Evolutionary conservation across 352 stramenopile species (phyloP).

Genomic region (Phytophthora sansomeana): DNA sequence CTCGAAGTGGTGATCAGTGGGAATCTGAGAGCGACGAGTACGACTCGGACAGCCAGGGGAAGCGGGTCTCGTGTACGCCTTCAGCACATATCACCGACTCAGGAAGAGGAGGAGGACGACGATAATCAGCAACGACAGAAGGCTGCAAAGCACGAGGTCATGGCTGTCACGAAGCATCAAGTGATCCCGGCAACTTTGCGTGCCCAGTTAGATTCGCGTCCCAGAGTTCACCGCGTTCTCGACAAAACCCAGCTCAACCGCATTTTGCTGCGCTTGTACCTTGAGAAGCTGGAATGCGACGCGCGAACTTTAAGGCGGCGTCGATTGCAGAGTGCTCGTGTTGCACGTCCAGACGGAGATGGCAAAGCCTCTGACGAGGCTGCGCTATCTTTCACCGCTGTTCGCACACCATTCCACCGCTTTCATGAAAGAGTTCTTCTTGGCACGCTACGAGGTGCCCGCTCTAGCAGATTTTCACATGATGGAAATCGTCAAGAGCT

Average conservation of each 20-base stretch:
- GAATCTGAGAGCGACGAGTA: constrained; percentile 29
- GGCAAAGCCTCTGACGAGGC: not conserved
- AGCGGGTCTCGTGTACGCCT: not conserved
- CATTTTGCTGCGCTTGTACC: constrained; percentile 50
- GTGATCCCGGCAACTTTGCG: constrained; percentile 60
- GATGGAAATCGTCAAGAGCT: constrained; percentile 76
- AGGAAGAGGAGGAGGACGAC: constrained; percentile 9
- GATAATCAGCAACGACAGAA: constrained; percentile 8
- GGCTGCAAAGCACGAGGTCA: constrained; percentile 11
- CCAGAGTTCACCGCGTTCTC: constrained; percentile 62
- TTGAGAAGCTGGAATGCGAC: constrained; percentile 72
- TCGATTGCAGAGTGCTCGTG: constrained; percentile 26
- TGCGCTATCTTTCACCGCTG: constrained; percentile 3
- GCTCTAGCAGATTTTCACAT: constrained; percentile 72
- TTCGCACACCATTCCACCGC: constrained; percentile 42
- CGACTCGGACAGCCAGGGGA: constrained; percentile 17
- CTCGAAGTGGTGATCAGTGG: constrained; percentile 26
- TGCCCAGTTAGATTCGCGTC: constrained; percentile 54
- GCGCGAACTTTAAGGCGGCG: constrained; percentile 28
- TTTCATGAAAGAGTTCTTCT: constrained; percentile 73
- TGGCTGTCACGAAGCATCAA: constrained; percentile 48
- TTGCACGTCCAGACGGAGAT: not conserved
- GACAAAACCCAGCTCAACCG: constrained; percentile 53
- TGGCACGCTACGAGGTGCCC: constrained; percentile 60
- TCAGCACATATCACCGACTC: not conserved